Evolutionary conservation across 2,329 filamentous ascomycete genomes (phyloP).

Genomic region (Alternaria sp.): DNA sequence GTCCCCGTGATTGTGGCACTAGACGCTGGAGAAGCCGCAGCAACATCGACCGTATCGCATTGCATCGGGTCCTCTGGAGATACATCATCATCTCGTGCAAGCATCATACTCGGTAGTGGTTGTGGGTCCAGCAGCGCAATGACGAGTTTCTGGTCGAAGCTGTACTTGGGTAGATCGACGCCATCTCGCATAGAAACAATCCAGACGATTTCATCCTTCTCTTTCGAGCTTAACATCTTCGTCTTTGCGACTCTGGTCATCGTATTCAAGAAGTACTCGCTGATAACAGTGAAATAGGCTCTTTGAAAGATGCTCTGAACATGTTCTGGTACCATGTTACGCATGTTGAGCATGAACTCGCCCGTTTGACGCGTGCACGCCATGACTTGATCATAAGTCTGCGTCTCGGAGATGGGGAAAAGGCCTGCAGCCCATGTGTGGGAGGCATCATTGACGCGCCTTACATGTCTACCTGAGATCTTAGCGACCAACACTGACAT

Average conservation of each 20-base stretch:
- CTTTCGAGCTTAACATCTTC: conserved; percentile 18
- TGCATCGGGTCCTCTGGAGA: not conserved
- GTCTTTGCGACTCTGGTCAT: conserved; percentile 16
- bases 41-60: not conserved
- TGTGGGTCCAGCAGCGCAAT: conserved; percentile 25
- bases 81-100: not conserved
- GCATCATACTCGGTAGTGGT: not conserved
- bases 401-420: conserved; percentile 37
- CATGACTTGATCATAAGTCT: conserved; percentile 33
- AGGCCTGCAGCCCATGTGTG: conserved; percentile 25
- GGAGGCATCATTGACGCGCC: conserved; percentile 12
- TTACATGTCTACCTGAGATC: conserved; percentile 24
- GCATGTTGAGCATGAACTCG: conserved; percentile 27
- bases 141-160: conserved; percentile 37
- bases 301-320: conserved; percentile 26
- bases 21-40: not conserved
- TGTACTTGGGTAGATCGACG: conserved; percentile 23
- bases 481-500: conserved; percentile 34
- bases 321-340: conserved; percentile 33
- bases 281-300: conserved; percentile 36
- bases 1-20: not conserved
- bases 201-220: conserved; percentile 33
- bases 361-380: conserved; percentile 23
- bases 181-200: conserved; percentile 26
- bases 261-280: conserved; percentile 30